These are phyloP conservation scores for Aspergillus ochraceus DNA, from an alignment of 2,329 filamentous ascomycete genomes.

Conservation along the genomic window DNA sequence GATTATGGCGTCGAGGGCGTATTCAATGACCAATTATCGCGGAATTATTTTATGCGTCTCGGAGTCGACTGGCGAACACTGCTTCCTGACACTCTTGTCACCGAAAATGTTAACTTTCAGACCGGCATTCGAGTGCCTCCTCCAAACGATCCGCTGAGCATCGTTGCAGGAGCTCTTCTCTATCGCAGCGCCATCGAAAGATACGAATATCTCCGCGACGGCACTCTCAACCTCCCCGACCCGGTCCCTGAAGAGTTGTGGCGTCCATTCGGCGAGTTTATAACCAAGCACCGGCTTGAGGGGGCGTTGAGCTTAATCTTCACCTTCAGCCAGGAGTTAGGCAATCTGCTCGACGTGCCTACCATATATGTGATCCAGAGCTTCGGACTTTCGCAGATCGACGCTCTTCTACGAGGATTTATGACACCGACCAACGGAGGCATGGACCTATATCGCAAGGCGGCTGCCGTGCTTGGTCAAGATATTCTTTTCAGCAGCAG, in stretches of 20 bases:
- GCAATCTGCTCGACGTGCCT: slow-evolving; percentile 13
- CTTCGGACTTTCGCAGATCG: slow-evolving; percentile 13
- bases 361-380: slow-evolving; percentile 9
- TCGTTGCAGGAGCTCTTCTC: background rate
- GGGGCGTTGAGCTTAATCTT: slow-evolving; percentile 5
- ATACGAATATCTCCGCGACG: slow-evolving; percentile 9
- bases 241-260: slow-evolving; percentile 21
- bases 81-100: slow-evolving; percentile 17
- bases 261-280: slow-evolving; percentile 19
- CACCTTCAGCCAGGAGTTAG: slow-evolving; percentile 12
- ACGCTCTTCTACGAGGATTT: slow-evolving; percentile 20
- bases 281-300: slow-evolving; percentile 12
- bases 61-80: slow-evolving; percentile 22
- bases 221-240: slow-evolving; percentile 40
- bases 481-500: slow-evolving; percentile 28
- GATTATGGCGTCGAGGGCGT: slow-evolving; percentile 37
- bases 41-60: slow-evolving; percentile 29
- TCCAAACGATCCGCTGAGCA: slow-evolving; percentile 1
- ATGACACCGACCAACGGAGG: slow-evolving; percentile 20
- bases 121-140: slow-evolving; percentile 15
- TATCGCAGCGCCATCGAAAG: slow-evolving; percentile 15
- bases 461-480: slow-evolving; percentile 20
- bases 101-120: slow-evolving; percentile 31
- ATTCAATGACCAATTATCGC: slow-evolving; percentile 32
- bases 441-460: slow-evolving; percentile 22